Base-by-base conservation (phyloP, 2,329 filamentous ascomycete genomes). In the Pochonia chlamydosporia region DNA sequence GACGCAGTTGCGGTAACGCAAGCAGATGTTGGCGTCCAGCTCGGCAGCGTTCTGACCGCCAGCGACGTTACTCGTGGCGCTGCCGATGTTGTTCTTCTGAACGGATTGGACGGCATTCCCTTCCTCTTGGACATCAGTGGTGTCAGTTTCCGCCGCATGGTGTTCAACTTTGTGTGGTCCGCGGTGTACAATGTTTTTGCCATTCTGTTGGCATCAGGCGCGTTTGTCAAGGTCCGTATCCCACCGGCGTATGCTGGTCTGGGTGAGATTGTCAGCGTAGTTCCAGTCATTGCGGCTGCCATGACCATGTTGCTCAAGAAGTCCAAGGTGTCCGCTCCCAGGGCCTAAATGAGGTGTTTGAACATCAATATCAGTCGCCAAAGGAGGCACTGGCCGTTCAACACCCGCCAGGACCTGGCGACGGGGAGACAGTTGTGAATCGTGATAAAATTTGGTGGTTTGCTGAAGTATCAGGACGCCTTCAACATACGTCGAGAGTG, bases 111-210 rank as follows among this genome's bases (percentile, higher is more conserved):
- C 18, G 74, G 78, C 0, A 63, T 85, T 3, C 60, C 74, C 1
- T 63, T 70, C 7, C 61, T 81, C 18, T 68, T 85, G 3, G 70
- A 79, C 43, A 59, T 81, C 30, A 68, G 64, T 40, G 46, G 50
- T 31, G 57, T 59, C 8, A 56, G 59, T 21, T 63, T 63, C 51
- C 57, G 62, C 10, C 68, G 76, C 20, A 74, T 81, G 51, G 54
- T 69, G 7, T 76, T 83, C 64, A 86, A 87, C 56, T 85, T 87
- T 54, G 63, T 56, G 0, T 86, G 82, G 82, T 71, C 75, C 1
- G 73, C 71, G 25, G 54, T 81, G 2, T 87, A 86, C 63, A 87
- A 87, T 50, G 25, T 76, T 5, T 69, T 81, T 48, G 82, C 82
- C 0, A 70, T 86, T 11, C 59, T 82, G 36, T 63, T 86, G 14